Evolutionary conservation across 2,329 filamentous ascomycete genomes (phyloP).

Genomic region (Penicillium crustosum): DNA sequence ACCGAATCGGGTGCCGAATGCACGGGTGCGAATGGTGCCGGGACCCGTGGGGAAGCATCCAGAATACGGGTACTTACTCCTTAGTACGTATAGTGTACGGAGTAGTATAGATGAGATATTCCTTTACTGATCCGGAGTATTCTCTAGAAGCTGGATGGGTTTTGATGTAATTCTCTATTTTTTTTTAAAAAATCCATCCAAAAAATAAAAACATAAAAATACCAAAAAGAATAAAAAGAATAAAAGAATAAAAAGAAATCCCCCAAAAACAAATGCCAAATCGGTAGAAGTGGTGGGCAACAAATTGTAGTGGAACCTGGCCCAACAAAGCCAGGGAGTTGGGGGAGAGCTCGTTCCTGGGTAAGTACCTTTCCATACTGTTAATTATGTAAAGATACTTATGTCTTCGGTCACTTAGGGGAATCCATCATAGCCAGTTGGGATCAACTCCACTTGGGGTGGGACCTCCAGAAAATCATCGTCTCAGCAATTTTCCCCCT

Average conservation of each 20-base stretch:
- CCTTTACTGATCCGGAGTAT: not conserved
- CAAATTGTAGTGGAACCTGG: slow-evolving; percentile 21
- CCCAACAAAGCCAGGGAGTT: slow-evolving; percentile 31
- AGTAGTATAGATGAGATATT: not conserved
- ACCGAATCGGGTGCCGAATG: not conserved
- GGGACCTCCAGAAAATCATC: slow-evolving; percentile 20
- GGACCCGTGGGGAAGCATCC: not conserved
- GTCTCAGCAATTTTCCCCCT: slow-evolving; percentile 21
- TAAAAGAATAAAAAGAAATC: not conserved
- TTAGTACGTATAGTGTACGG: not conserved
- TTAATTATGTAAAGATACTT: slow-evolving; percentile 16
- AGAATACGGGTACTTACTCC: not conserved
- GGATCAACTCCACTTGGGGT: slow-evolving; percentile 19
- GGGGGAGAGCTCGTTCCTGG: slow-evolving; percentile 18
- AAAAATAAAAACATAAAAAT: not conserved
- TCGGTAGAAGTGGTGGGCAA: slow-evolving; percentile 3
- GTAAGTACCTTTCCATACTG: slow-evolving; percentile 17
- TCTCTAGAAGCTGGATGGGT: not conserved
- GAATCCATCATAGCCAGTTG: slow-evolving; percentile 7
- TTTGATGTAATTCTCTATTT: not conserved
- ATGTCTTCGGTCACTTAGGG: not conserved
- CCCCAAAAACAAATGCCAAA: not conserved
- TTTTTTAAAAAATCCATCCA: not conserved
- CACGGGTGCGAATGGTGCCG: not conserved
- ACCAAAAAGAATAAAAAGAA: not conserved